A percentile compares a stretch with the other conserved stretches of the same genome.
phyloP scores from a whole-genome alignment of 371 early-diverging fungal species.

The Circinella minor region DNA sequence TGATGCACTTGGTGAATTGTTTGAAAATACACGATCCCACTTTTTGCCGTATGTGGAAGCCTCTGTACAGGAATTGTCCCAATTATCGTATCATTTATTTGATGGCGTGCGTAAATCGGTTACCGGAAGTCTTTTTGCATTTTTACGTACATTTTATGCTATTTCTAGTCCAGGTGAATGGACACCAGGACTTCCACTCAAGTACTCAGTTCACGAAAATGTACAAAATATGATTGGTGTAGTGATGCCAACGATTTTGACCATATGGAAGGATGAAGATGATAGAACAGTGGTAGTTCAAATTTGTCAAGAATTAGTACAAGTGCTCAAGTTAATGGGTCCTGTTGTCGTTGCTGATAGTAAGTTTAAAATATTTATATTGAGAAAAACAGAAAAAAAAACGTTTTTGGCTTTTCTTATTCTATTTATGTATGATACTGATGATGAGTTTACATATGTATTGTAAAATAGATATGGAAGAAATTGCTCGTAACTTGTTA shows the following conservation, averaged over 20 bases:
- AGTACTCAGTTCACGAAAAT: conserved; percentile 74
- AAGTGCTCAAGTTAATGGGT: conserved; percentile 75
- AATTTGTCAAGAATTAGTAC: conserved; percentile 73
- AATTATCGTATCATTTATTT: conserved; percentile 71
- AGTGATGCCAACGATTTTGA: conserved; percentile 72
- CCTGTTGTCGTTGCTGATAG: conserved; percentile 76
- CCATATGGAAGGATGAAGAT: conserved; percentile 82
- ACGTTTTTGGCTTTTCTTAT: too few relatives aligned
- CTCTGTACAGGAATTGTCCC: conserved; percentile 64
- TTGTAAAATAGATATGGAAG: conserved; percentile 47
- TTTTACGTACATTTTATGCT: conserved; percentile 74
- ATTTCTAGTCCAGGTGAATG: conserved; percentile 72
- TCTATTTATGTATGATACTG: too few relatives aligned
- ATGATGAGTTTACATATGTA: too few relatives aligned
- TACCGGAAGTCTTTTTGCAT: conserved; percentile 71
- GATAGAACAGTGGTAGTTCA: conserved; percentile 82
- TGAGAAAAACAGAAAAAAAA: neutral
- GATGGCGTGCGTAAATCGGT: conserved; percentile 88
- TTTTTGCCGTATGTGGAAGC: conserved; percentile 88
- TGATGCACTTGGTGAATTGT: conserved; percentile 85
- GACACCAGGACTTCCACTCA: conserved; percentile 73
- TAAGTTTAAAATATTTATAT: conserved; percentile 33
- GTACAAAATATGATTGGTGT: conserved; percentile 71
- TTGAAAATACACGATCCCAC: conserved; percentile 72
- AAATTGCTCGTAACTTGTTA: conserved; percentile 62